These are phyloP conservation scores for Trifolium fragiferum DNA, from an alignment of 306 rosid genomes.

Conservation along the genomic window DNA sequence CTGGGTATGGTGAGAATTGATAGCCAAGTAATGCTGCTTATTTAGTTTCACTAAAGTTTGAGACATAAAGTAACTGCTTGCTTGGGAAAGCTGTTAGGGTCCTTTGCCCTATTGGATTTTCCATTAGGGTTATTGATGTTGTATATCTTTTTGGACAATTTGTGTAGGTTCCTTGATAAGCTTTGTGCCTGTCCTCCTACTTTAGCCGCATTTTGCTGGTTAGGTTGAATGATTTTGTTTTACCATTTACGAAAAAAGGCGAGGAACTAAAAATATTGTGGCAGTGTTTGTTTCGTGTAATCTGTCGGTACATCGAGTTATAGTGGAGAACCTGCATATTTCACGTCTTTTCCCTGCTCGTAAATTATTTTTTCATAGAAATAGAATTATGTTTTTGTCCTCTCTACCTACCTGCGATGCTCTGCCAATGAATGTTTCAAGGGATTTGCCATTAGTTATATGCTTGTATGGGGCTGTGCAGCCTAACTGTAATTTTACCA, in stretches of 20 bases:
- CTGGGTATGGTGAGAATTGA: conserved; percentile 13
- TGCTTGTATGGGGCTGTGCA: conserved; percentile 2
- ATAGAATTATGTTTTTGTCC: not conserved
- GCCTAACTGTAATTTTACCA: conserved; percentile 5
- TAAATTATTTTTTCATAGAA: not conserved
- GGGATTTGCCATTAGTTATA: conserved; percentile 14
- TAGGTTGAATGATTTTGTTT: conserved; percentile 10
- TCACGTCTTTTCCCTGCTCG: conserved; percentile 2
- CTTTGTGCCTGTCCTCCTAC: conserved; percentile 2
- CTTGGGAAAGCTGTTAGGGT: conserved; percentile 20
- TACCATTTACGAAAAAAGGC: not conserved
- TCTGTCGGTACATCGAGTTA: conserved; percentile 20
- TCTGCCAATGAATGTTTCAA: conserved; percentile 1
- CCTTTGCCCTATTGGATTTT: conserved; percentile 18
- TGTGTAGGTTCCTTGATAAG: conserved; percentile 18
- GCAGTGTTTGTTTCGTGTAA: conserved; percentile 21
- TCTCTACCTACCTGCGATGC: not conserved
- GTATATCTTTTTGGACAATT: conserved; percentile 10
- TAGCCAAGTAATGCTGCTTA: conserved; percentile 5
- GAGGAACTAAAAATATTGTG: not conserved
- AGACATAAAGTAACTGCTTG: conserved; percentile 1
- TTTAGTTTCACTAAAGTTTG: conserved; percentile 19
- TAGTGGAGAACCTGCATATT: conserved; percentile 2
- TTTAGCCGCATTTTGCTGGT: not conserved
- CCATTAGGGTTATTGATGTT: not conserved